Percentiles rank a stretch among this genome's conserved stretches.
Conservation (phyloP, 345 rosid genomes). For the Eucalyptus regnans region DNA sequence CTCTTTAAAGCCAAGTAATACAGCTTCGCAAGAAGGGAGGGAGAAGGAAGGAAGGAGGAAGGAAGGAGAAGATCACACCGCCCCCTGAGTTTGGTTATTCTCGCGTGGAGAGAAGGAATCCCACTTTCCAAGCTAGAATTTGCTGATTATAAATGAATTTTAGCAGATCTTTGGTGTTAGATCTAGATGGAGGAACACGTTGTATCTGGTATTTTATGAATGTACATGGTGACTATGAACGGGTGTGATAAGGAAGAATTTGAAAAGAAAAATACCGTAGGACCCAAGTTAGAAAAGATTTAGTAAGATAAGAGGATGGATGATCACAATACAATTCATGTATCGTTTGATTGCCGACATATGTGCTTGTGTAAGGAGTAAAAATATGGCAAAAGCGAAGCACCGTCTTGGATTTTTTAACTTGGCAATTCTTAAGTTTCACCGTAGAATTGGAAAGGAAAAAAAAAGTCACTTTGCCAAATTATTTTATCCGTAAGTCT, state of each 20-base stretch:
- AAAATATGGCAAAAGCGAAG: background rate
- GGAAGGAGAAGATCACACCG: background rate
- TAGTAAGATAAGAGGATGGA: background rate
- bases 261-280: background rate
- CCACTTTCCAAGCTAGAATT: background rate
- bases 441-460: background rate
- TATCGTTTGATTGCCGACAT: background rate
- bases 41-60: background rate
- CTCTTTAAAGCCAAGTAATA: slow-evolving; percentile 49
- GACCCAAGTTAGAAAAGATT: background rate
- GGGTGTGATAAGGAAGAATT: background rate
- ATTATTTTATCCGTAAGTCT: background rate
- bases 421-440: background rate
- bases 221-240: background rate
- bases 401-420: background rate
- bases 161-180: background rate
- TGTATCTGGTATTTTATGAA: background rate
- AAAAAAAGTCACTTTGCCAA: background rate
- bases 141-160: background rate
- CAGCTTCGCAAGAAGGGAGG: background rate
- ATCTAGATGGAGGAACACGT: background rate
- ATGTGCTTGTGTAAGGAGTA: background rate
- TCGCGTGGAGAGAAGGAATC: background rate
- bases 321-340: background rate
- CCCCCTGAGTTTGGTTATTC: background rate